Conservation (phyloP, 805 yeast species). For the Metschnikowia kofuensis region DNA sequence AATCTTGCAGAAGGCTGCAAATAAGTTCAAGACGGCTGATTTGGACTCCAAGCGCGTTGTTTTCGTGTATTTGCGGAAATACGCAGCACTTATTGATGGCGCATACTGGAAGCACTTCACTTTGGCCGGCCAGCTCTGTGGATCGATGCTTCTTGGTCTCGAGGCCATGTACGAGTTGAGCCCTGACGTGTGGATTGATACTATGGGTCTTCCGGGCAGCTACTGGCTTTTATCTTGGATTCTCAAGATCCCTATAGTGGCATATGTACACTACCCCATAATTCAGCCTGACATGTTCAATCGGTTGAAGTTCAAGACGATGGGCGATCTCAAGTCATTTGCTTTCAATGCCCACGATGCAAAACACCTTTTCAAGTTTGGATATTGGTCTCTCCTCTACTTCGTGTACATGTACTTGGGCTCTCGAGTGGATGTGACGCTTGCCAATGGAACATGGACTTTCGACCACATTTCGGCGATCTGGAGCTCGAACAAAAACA, state of each 20-base stretch:
- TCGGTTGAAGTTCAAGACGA: slow-evolving; percentile 42
- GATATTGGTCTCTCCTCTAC: slow-evolving; percentile 74
- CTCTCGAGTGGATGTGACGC: slow-evolving; percentile 57
- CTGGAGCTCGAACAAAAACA: slow-evolving; percentile 52
- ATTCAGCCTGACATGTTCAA: slow-evolving; percentile 84
- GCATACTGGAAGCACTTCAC: slow-evolving; percentile 76
- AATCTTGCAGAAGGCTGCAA: slow-evolving; percentile 50
- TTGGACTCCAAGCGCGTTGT: slow-evolving; percentile 53
- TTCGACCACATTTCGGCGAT: slow-evolving; percentile 62
- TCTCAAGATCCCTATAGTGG: slow-evolving; percentile 68
- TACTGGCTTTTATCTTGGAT: slow-evolving; percentile 62
- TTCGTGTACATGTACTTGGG: slow-evolving; percentile 65
- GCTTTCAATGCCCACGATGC: slow-evolving; percentile 12
- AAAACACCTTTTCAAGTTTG: slow-evolving; percentile 39
- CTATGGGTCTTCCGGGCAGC: slow-evolving; percentile 89
- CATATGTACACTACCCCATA: slow-evolving; percentile 95
- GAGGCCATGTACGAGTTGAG: slow-evolving; percentile 66
- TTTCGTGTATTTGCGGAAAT: slow-evolving; percentile 55
- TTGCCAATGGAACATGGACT: slow-evolving; percentile 93
- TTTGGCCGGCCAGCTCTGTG: slow-evolving; percentile 82
- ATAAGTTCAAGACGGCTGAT: slow-evolving; percentile 50
- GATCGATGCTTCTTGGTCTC: slow-evolving; percentile 63
- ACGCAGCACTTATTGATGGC: slow-evolving; percentile 62
- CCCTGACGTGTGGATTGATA: slow-evolving; percentile 93
- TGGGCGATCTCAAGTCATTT: slow-evolving; percentile 19